Conservation (phyloP, 2,329 filamentous ascomycete species). For the Chaetomium sp. region DNA sequence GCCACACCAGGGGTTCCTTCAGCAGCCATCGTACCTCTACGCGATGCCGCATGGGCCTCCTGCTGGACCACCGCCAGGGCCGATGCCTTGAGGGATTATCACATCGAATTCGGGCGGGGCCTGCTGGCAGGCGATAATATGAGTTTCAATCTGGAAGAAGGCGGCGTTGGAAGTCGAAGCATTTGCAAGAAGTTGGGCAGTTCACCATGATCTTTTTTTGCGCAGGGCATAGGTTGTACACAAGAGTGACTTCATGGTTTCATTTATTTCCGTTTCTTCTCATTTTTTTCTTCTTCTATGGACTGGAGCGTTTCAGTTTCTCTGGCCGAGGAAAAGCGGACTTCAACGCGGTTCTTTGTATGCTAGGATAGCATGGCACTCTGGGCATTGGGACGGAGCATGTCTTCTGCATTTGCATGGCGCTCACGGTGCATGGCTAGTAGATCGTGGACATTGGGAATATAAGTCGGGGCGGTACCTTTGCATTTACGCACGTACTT, state of each 20-base stretch:
- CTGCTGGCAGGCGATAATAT: background rate
- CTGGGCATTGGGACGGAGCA: constrained; percentile 20
- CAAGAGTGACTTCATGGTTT: background rate
- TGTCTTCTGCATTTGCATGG: constrained; percentile 24
- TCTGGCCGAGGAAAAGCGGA: background rate
- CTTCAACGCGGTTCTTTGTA: constrained; percentile 5
- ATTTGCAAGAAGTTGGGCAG: background rate
- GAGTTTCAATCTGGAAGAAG: background rate
- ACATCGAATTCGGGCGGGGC: background rate
- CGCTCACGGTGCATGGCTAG: constrained; percentile 23
- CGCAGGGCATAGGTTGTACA: background rate
- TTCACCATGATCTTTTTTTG: background rate
- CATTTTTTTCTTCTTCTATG: background rate
- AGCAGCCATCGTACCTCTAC: constrained; percentile 22
- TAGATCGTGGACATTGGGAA: constrained; percentile 10
- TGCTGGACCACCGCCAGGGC: background rate
- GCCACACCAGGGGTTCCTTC: constrained; percentile 12
- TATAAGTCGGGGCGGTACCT: background rate
- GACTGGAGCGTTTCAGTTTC: background rate
- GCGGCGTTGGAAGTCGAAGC: background rate
- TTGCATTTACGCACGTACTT: constrained; percentile 1
- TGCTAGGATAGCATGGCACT: constrained; percentile 12
- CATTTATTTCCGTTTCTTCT: background rate
- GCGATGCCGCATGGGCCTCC: constrained; percentile 10
- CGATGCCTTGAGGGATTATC: background rate